Evolutionary conservation across 2,329 filamentous ascomycete genomes (phyloP).

Genomic region (Phaeophleospora eucalypticola): DNA sequence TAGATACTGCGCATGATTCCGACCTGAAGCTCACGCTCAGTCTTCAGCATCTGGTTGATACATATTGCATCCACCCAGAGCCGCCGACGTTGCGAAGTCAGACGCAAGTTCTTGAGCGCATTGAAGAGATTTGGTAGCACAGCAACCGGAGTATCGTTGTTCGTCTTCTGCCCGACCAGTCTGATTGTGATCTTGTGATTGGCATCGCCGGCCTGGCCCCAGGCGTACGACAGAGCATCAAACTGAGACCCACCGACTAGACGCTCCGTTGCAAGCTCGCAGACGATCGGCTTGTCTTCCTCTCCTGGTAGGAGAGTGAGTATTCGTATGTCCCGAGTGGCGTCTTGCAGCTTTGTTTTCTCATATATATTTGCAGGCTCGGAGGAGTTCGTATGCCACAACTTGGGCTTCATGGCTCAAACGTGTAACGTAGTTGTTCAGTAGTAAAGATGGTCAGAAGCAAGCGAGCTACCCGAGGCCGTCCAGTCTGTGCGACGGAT

Average conservation of each 20-base stretch:
- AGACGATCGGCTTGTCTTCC: neutral
- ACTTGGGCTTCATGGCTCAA: too few relatives aligned
- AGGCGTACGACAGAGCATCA: constrained; percentile 1
- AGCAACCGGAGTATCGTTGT: neutral
- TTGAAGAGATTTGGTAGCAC: neutral
- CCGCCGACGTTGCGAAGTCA: neutral
- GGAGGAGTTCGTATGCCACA: too few relatives aligned
- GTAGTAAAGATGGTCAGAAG: too few relatives aligned
- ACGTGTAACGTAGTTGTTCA: too few relatives aligned
- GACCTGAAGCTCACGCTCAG: neutral
- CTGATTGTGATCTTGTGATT: constrained; percentile 1
- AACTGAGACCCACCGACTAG: neutral
- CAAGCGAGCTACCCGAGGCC: too few relatives aligned
- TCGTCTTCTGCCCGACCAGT: too few relatives aligned
- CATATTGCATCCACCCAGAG: neutral
- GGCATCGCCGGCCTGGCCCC: neutral
- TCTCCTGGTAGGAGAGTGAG: neutral
- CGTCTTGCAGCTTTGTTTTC: too few relatives aligned
- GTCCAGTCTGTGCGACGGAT: too few relatives aligned
- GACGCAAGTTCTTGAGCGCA: neutral
- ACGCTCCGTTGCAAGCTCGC: neutral
- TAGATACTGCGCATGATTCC: constrained; percentile 1
- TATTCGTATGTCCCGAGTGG: too few relatives aligned
- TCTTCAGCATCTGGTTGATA: neutral
- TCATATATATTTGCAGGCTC: too few relatives aligned